Base-by-base conservation (phyloP, 228 moss, liverwort and hornwort species). In the Sphagnum fallax region DNA sequence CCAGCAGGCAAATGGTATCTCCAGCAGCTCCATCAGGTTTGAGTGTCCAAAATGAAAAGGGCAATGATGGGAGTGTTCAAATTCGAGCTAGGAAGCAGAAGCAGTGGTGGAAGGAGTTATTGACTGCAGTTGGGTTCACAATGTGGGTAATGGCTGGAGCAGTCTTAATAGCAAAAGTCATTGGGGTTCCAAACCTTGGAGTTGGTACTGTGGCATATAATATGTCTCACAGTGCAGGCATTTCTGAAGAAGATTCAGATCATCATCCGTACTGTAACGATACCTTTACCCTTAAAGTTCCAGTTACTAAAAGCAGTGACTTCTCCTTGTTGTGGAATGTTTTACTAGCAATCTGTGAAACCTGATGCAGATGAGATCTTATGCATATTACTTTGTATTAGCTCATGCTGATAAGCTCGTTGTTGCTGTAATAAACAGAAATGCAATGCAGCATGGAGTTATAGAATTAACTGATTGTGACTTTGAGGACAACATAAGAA, bases 61-160 rank as follows among this genome's bases (percentile, higher is more conserved):
- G 68, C 12, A 77, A 74, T 58, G 82, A 75, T 60, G 52, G 73
- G 52, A 66, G 77, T 79, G 51, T 77, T 71, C 72, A 64, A 65
- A 66, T 57, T 53, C 70, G 59, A 69, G 9, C 69, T 8, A 52
- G 69, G 47, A 79, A 75, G 71, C 77, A 69, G 72, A 84, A 75
- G 55, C 74, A 48, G 18, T 81, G 83, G 84, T 90, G 83, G 81
- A 84, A 73, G 70, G 88, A 88, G 63, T 75, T 83, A 63, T 62
- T 95, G 66, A 82, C 88, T 1, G 86, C 88, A 11, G 66, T 88
- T 18, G 92, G 90, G 64, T 72, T 95, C 70, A 83, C 84, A 67
- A 79, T 90, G 48, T 90, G 89, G 70, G 75, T 88, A 6, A 77
- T 90, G 49, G 82, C 75, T 69, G 94, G 94, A 63, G 88, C 85